Evolutionary conservation across 495 filamentous ascomycete genomes (phyloP), one percentile per base, ranked within the genome.

Genomic region (Ramalina intermedia): DNA sequence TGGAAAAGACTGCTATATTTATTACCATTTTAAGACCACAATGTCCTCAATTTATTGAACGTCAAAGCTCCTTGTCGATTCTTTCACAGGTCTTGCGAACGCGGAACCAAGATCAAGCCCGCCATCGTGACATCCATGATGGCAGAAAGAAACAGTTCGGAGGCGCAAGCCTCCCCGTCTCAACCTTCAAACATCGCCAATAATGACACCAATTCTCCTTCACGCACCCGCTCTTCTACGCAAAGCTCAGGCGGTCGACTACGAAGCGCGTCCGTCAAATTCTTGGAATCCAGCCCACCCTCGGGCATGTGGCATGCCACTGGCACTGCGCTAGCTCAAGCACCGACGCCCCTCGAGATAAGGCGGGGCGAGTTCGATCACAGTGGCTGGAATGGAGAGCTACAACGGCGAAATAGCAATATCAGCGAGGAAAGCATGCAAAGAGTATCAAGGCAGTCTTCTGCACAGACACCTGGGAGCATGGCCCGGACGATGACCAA

Each of bases 251-350:
- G 46, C 21, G 62, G 48, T 41, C 61, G 59, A 6, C 45, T 69
- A 18, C 66, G 66, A 37, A 65, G 62, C 29, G 69, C 68, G 2
- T 72, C 71, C 11, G 56, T 66, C 14, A 67, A 62, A 18, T 68
- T 78, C 39, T 53, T 66, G 23, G 64, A 72, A 41, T 71, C 71
- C 0, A 63, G 60, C 36, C 67, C 69, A 9, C 75, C 71, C 7
- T 61, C 65, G 18, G 72, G 73, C 23, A 70, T 77, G 61, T 72
- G 69, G 61, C 67, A 73, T 37, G 74, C 73, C 8, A 74, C 72
- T 1, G 69, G 68, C 14, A 57, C 49, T 12, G 59, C 50, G 7
- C 61, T 61, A 17, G 54, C 65, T 2, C 64, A 66, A 54, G 67
- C 69, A 38, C 69, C 69, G 8, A 62, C 66, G 14, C 51, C 67